Evolutionary conservation across 2,329 filamentous ascomycete species (phyloP).

Genomic region (Sphaerulina populicola): DNA sequence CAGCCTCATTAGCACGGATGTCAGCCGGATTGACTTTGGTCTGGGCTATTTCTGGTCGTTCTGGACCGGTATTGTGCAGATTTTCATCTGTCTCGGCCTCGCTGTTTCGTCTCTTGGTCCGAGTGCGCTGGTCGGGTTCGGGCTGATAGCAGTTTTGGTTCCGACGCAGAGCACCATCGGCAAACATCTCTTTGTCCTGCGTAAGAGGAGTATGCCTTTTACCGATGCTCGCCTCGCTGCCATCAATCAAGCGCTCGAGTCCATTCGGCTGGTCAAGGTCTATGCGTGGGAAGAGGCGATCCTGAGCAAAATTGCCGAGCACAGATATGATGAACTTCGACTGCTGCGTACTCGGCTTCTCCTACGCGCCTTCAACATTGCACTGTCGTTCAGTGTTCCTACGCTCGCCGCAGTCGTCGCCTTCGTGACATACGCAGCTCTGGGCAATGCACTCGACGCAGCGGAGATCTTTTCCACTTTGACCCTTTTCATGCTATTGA

Average conservation of each 20-base stretch:
- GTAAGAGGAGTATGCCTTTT: background rate
- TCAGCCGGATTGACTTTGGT: conserved; percentile 8
- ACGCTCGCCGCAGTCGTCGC: background rate
- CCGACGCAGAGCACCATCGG: conserved; percentile 1
- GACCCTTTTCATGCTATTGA: conserved; percentile 8
- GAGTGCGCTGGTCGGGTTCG: background rate
- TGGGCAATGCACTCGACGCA: conserved; percentile 4
- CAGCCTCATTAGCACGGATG: conserved; percentile 6
- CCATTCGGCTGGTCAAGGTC: background rate
- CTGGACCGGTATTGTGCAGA: conserved; percentile 4
- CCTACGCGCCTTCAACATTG: background rate
- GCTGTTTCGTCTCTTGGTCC: conserved; percentile 4
- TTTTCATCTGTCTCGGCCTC: conserved; percentile 7
- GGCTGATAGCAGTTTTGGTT: conserved; percentile 3
- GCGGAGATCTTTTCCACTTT: conserved; percentile 5
- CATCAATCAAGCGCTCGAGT: background rate
- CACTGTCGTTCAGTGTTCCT: background rate
- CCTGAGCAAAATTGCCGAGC: background rate
- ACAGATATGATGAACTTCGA: background rate
- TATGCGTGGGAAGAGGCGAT: background rate
- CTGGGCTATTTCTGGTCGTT: background rate
- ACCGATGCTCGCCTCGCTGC: background rate
- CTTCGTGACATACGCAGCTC: conserved; percentile 4
- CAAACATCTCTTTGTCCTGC: conserved; percentile 6
- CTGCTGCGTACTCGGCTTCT: background rate